Percentiles rank a stretch among this genome's conserved stretches.
Conservation (phyloP, 306 rosid genomes). For the Cicer judaicum region DNA sequence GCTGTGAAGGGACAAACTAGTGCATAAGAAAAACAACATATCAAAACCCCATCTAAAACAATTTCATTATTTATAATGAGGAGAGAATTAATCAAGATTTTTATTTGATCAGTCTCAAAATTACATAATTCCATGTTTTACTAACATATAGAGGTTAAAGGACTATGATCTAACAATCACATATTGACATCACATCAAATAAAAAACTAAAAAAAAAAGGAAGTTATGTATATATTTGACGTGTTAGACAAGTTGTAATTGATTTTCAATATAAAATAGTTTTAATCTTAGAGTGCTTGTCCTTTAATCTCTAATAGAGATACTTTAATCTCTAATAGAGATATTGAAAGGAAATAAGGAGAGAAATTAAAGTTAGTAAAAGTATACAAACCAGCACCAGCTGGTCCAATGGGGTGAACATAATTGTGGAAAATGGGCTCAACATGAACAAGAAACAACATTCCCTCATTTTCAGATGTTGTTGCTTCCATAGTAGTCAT, state of each 20-base stretch:
- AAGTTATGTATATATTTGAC: too few species aligned
- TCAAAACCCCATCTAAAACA: neutral
- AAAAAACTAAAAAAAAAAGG: too few species aligned
- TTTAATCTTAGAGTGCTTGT: too few species aligned
- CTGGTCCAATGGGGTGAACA: slow-evolving; percentile 52
- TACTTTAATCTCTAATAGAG: too few species aligned
- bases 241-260: too few species aligned
- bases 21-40: neutral
- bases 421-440: slow-evolving; percentile 48
- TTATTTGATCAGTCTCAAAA: neutral
- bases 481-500: slow-evolving; percentile 14
- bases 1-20: slow-evolving; percentile 39
- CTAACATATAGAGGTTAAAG: too few species aligned
- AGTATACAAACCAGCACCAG: slow-evolving; percentile 49
- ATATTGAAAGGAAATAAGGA: neutral
- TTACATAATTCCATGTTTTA: neutral
- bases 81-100: neutral
- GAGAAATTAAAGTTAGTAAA: neutral
- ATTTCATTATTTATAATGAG: neutral
- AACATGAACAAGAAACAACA: slow-evolving; percentile 57
- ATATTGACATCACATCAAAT: too few species aligned
- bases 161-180: too few species aligned
- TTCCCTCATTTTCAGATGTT: slow-evolving; percentile 35
- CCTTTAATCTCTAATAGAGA: too few species aligned
- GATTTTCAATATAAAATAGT: too few species aligned